Evolutionary conservation across 805 yeast genomes (phyloP), one percentile per base, ranked within the genome.

Genomic region (Candida ulmi): DNA sequence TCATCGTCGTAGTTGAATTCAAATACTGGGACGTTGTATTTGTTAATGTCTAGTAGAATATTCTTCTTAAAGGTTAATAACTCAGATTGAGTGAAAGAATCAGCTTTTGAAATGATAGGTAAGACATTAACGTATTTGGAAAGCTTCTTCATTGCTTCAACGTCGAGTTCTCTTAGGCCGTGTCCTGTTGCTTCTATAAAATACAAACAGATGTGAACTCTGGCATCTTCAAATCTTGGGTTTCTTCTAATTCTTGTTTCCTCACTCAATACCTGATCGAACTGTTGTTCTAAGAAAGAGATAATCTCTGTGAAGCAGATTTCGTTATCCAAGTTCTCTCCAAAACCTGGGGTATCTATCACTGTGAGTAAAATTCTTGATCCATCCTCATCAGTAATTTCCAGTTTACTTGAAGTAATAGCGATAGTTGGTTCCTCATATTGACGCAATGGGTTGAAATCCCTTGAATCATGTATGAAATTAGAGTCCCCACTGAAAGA

Each of bases 201-300:
- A 57, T 84, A 84, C 35, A 84, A 60, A 45, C 83, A 73, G 8
- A 78, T 79, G 55, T 84, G 93, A 31, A 84, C 86, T 51, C 93
- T 69, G 15, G 88, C 72, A 63, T 85, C 91, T 50, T 74, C 80
- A 55, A 83, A 80, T 47, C 86, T 69, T 19, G 95, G 95, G 57
- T 87, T 86, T 71, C 97, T 80, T 60, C 75, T 74, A 47, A 88
- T 86, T 46, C 91, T 72, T 1, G 93, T 84, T 60, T 88, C 96
- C 58, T 88, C 96, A 2, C 86, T 87, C 35, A 88, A 70, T 0
- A 85, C 88, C 41, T 72, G 66, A 57, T 83, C 90, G 55, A 83
- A 84, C 55, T 84, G 91, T 56, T 81, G 88, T 57, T 81, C 83
- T 52, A 85, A 62, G 56, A 74, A 85, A 41, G 71, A 69, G 38